A percentile compares a stretch with the other conserved stretches of the same genome.
Conservation (phyloP, 495 filamentous ascomycete genomes). For the Lindgomyces ingoldianus region DNA sequence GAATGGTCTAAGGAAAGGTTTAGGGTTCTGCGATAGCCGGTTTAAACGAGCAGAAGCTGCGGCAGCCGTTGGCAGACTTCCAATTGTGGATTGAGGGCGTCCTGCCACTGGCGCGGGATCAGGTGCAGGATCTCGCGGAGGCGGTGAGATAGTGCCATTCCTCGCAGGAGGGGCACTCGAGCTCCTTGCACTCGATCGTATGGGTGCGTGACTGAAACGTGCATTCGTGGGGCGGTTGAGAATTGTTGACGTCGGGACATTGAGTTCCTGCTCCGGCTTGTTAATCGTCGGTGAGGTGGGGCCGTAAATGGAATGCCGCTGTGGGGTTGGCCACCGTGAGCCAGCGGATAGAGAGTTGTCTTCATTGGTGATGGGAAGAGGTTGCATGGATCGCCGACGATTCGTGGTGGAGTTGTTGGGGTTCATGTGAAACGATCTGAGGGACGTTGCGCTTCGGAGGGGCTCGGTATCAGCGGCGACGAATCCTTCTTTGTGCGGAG, state of each 20-base stretch:
- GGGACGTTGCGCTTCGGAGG: constrained; percentile 31
- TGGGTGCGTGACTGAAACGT: constrained; percentile 9
- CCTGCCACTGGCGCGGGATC: constrained; percentile 17
- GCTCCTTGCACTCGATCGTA: constrained; percentile 22
- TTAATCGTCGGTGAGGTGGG: constrained; percentile 23
- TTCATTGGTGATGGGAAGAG: constrained; percentile 36
- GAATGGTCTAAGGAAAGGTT: constrained; percentile 34
- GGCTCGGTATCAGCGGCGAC: constrained; percentile 29
- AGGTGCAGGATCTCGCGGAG: constrained; percentile 20
- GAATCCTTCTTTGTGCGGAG: constrained; percentile 35
- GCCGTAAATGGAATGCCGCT: constrained; percentile 32
- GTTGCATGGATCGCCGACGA: constrained; percentile 41
- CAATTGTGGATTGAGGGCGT: constrained; percentile 33
- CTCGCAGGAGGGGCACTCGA: constrained; percentile 34
- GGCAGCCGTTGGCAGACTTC: constrained; percentile 15
- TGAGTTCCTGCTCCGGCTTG: background rate
- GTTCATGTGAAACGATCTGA: constrained; percentile 39
- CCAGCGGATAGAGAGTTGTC: constrained; percentile 26
- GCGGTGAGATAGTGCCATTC: constrained; percentile 17
- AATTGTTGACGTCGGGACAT: constrained; percentile 2
- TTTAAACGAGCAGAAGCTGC: background rate
- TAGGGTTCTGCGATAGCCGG: constrained; percentile 21
- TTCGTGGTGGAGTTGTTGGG: constrained; percentile 28
- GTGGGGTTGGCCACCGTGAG: background rate
- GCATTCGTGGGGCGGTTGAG: constrained; percentile 15